phyloP scores from a whole-genome alignment of 345 rosid genomes.

The Aurinia saxatilis region DNA sequence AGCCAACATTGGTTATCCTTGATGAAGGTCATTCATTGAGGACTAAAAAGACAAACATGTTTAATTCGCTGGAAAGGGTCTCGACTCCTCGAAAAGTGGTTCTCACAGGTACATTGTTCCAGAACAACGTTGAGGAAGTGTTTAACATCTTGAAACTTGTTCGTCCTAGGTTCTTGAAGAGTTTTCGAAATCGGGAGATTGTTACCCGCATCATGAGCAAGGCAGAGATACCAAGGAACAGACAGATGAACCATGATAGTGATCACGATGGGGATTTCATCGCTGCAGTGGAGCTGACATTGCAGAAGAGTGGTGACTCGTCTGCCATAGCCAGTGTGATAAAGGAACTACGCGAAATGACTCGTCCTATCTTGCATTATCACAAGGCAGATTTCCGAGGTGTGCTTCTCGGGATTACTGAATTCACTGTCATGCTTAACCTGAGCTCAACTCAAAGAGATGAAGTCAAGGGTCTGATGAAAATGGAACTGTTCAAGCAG shows the following conservation, averaged over 20 bases:
- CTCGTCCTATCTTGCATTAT: constrained; percentile 67
- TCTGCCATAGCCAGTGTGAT: constrained; percentile 56
- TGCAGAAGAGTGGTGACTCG: constrained; percentile 45
- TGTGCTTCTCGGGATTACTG: constrained; percentile 78
- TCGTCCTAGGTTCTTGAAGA: constrained; percentile 73
- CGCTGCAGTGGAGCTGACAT: constrained; percentile 63
- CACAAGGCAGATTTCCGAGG: constrained; percentile 86
- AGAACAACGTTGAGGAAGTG: constrained; percentile 82
- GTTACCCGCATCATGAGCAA: constrained; percentile 57
- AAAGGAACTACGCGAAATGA: constrained; percentile 83
- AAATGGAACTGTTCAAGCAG: constrained; percentile 47
- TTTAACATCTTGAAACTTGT: constrained; percentile 80
- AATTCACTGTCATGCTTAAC: constrained; percentile 68
- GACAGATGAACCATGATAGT: constrained; percentile 41
- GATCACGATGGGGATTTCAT: constrained; percentile 42
- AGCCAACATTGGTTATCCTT: constrained; percentile 69
- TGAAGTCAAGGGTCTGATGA: constrained; percentile 41
- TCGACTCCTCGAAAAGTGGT: constrained; percentile 80
- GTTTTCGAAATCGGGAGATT: constrained; percentile 38
- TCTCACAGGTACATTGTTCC: constrained; percentile 86
- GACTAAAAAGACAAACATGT: constrained; percentile 62
- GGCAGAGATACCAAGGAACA: constrained; percentile 41
- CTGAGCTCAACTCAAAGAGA: constrained; percentile 51
- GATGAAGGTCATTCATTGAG: constrained; percentile 93
- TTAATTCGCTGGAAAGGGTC: constrained; percentile 73